Evolutionary conservation across 768 basidiomycete genomes (phyloP).

Genomic region (Mrakia blollopis): DNA sequence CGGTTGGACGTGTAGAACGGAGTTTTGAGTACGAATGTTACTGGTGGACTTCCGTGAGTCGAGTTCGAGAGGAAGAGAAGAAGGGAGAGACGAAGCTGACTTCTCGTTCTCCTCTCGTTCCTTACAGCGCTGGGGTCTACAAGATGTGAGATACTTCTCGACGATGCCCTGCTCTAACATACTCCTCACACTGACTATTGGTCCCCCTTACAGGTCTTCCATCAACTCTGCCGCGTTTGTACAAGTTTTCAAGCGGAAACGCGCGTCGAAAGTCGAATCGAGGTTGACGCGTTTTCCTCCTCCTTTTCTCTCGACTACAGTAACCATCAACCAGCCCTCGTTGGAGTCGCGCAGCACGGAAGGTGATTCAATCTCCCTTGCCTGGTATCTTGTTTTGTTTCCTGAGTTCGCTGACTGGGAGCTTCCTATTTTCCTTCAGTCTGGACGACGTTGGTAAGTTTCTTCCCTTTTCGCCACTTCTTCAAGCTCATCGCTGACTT

Average conservation of each 20-base stretch:
- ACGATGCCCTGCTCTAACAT: neutral
- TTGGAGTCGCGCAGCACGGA: slow-evolving; percentile 27
- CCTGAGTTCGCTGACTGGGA: too few species aligned
- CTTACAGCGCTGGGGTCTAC: slow-evolving; percentile 3
- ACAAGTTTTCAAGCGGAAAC: neutral
- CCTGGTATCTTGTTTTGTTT: too few species aligned
- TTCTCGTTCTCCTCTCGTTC: neutral
- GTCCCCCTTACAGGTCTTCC: neutral
- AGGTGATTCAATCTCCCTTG: too few species aligned
- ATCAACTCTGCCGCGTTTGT: slow-evolving; percentile 27
- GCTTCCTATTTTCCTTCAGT: neutral
- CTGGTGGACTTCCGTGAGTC: slow-evolving; percentile 21
- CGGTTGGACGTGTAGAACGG: too few species aligned
- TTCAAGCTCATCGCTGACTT: neutral
- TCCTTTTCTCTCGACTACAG: neutral
- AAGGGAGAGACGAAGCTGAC: neutral
- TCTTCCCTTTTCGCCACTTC: neutral
- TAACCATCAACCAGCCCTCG: slow-evolving; percentile 29
- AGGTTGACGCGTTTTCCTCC: neutral
- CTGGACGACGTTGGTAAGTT: slow-evolving; percentile 14
- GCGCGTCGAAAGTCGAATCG: neutral
- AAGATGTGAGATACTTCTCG: neutral
- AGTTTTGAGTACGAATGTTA: neutral
- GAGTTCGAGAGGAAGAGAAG: too few species aligned
- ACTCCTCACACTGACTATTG: neutral